Evolutionary conservation across 805 yeast genomes (phyloP).

Genomic region (Candida oleophila): DNA sequence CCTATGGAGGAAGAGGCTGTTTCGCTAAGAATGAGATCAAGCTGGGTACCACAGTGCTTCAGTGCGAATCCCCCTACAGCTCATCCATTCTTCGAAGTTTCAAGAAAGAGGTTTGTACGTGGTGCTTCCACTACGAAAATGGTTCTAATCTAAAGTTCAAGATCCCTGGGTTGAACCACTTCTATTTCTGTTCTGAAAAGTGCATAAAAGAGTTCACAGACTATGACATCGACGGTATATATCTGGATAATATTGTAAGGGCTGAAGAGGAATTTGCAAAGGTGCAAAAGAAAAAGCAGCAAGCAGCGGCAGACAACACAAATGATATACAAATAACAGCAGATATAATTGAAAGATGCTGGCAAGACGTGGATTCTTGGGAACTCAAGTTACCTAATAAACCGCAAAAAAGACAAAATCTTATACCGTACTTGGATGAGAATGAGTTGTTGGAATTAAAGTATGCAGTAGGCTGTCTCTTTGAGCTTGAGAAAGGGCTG

Average conservation of each 20-base stretch:
- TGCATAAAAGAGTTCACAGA: slow-evolving; percentile 40
- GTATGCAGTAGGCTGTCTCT: slow-evolving; percentile 42
- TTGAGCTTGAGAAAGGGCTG: slow-evolving; percentile 22
- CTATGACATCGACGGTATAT: slow-evolving; percentile 35
- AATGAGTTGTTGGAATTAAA: slow-evolving; percentile 54
- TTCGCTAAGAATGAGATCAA: slow-evolving; percentile 45
- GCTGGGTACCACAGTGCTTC: slow-evolving; percentile 39
- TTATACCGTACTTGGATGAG: slow-evolving; percentile 47
- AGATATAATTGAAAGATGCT: slow-evolving; percentile 20
- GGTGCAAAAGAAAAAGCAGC: slow-evolving; percentile 15
- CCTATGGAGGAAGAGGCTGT: slow-evolving; percentile 56
- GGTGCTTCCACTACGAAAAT: slow-evolving; percentile 49
- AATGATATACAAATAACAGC: slow-evolving; percentile 14
- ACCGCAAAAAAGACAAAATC: slow-evolving; percentile 34
- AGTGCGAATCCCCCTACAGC: slow-evolving; percentile 44
- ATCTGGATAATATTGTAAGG: slow-evolving; percentile 33
- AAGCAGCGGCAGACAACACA: slow-evolving; percentile 23
- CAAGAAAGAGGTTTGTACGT: slow-evolving; percentile 60
- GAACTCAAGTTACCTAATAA: slow-evolving; percentile 26
- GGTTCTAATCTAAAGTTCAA: slow-evolving; percentile 49
- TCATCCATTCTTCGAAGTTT: slow-evolving; percentile 50
- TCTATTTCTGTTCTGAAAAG: slow-evolving; percentile 53
- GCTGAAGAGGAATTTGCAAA: slow-evolving; percentile 29
- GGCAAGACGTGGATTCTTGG: slow-evolving; percentile 43
- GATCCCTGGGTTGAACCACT: slow-evolving; percentile 17